Evolutionary conservation across 306 rosid genomes (phyloP).

Genomic region (Medicago arabica): DNA sequence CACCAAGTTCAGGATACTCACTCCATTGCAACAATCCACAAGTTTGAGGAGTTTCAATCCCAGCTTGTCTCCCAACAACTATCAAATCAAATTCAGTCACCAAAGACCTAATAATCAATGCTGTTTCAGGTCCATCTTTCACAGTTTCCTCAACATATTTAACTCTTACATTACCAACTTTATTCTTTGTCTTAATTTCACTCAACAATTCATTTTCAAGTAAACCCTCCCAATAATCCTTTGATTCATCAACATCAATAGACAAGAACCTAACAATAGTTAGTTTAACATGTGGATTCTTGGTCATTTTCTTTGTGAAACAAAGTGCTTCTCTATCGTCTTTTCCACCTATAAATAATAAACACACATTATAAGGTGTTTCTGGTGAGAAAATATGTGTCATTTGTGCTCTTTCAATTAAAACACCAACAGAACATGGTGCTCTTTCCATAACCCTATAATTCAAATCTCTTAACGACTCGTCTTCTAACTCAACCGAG

Average conservation of each 20-base stretch:
- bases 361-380: slow-evolving; percentile 45
- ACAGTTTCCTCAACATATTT: slow-evolving; percentile 49
- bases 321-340: slow-evolving; percentile 73
- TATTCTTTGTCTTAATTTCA: slow-evolving; percentile 7
- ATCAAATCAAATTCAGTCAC: slow-evolving; percentile 55
- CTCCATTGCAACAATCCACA: slow-evolving; percentile 68
- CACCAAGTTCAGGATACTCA: slow-evolving; percentile 75
- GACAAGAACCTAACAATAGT: slow-evolving; percentile 46
- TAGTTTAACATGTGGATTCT: slow-evolving; percentile 45
- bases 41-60: slow-evolving; percentile 51
- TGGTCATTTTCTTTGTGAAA: slow-evolving; percentile 52
- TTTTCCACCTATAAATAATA: slow-evolving; percentile 72
- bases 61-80: slow-evolving; percentile 64
- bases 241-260: background rate
- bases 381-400: slow-evolving; percentile 33
- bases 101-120: slow-evolving; percentile 42
- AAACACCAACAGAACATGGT: slow-evolving; percentile 71
- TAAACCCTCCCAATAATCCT: slow-evolving; percentile 26
- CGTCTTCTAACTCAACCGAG: slow-evolving; percentile 53
- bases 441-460: slow-evolving; percentile 57
- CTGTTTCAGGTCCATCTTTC: slow-evolving; percentile 54
- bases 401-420: slow-evolving; percentile 53
- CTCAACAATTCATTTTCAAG: slow-evolving; percentile 44
- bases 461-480: slow-evolving; percentile 51
- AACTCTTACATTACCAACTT: slow-evolving; percentile 12